Evolutionary conservation across 1,284 basidiomycete genomes (phyloP), one percentile per base, ranked within the genome.

Genomic region (Rhodotorula sp.): DNA sequence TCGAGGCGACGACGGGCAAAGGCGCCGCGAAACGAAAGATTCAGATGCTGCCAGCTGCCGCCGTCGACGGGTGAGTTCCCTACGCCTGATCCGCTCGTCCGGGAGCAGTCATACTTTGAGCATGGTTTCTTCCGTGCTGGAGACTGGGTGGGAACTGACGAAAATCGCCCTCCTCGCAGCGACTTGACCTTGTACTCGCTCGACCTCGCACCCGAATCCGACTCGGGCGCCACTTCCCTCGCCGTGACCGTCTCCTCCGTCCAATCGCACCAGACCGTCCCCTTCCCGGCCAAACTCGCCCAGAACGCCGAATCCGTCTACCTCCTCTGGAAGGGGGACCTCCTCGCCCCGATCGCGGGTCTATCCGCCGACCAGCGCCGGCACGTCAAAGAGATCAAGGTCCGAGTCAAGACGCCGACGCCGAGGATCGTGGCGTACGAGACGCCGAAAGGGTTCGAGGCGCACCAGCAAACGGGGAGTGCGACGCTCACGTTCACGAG

Each of bases 1-100:
- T 93, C 68, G 81, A 84, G 64, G 78, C 90, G 55, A 81, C 82
- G 71, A 84, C 86, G 54, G 73, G 72, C n/a, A 72, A 65, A 79
- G 84, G 85, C 66, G 83, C 83, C 54, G 81, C 84, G 73, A 84
- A 85, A 76, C 79, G 83, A 54, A 81, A 82, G 62, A 84, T 83
- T 88, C 90, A 79, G 66, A 85, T 82, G 74, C 72, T 58, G 63
- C 19, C 55, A 2, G 55, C 69, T 7, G 66, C 62, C 1, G 66
- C 62, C 1, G 31, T 64, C 2, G 26, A 70, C 23, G 64, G 49
- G 69, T 66, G 54, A 49, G 66, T 66, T 66, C 49, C 21, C 3
- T n/a, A 6, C 21, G 31, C 3, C 45, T 31, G 1, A 15, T 18
- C 1, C 23, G 38, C 16, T 16, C 28, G 16, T 18, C 31, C 15